phyloP scores from a whole-genome alignment of 1,284 basidiomycete genomes.

The Kalmanozyma brasiliensis region DNA sequence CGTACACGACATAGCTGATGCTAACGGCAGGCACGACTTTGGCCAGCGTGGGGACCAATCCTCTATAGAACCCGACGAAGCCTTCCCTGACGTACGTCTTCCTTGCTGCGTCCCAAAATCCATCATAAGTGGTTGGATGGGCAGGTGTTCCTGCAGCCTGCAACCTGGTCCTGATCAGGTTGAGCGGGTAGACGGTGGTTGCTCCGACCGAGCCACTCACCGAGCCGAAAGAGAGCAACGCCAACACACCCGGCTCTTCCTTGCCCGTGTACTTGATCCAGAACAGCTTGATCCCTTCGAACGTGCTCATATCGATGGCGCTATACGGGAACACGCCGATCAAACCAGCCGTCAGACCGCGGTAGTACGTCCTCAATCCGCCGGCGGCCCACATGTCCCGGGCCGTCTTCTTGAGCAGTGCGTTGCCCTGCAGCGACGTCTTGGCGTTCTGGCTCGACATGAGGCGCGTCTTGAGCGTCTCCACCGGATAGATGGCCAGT shows the following conservation, averaged over 20 bases:
- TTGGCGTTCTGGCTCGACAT: conserved; percentile 78
- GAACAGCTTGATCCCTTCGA: conserved; percentile 69
- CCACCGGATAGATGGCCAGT: conserved; percentile 71
- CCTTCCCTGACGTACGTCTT: conserved; percentile 88
- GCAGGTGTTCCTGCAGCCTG: conserved; percentile 83
- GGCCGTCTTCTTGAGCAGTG: conserved; percentile 74
- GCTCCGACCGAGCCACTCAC: conserved; percentile 69
- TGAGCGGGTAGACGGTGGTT: conserved; percentile 68
- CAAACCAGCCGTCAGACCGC: conserved; percentile 78
- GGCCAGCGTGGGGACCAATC: conserved; percentile 86
- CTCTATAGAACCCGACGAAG: conserved; percentile 93
- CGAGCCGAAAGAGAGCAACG: conserved; percentile 68
- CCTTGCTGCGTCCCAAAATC: conserved; percentile 83
- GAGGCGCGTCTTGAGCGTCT: conserved; percentile 67
- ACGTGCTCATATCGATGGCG: conserved; percentile 69
- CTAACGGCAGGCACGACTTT: conserved; percentile 71
- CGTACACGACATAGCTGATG: conserved; percentile 67
- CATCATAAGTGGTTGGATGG: conserved; percentile 74
- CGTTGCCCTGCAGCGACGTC: conserved; percentile 73
- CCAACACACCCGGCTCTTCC: conserved; percentile 69
- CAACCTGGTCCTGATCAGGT: conserved; percentile 87
- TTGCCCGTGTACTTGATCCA: conserved; percentile 68
- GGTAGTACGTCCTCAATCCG: conserved; percentile 85
- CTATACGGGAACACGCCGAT: conserved; percentile 70
- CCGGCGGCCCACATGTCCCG: conserved; percentile 81